Percentiles rank a stretch among this genome's conserved stretches.
Conservation (phyloP, 805 yeast genomes). For the Metschnikowia reukaufii region DNA sequence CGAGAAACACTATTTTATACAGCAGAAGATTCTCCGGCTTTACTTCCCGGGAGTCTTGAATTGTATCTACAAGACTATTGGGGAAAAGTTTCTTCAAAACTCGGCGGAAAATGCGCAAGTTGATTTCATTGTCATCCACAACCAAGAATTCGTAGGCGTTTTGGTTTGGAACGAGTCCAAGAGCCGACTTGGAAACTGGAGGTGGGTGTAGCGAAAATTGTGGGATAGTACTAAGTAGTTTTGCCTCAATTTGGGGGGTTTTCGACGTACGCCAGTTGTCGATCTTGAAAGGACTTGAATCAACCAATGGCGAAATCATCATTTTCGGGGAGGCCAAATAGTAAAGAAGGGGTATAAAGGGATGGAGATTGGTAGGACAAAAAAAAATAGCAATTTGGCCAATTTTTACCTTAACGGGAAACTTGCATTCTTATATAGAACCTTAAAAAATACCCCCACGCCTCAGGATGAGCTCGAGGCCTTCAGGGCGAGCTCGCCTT, state of each 20-base stretch:
- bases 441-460: not conserved
- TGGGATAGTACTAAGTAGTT: conserved; percentile 7
- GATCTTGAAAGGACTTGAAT: conserved; percentile 8
- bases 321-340: not conserved
- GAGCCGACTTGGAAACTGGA: conserved; percentile 4
- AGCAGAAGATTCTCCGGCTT: conserved; percentile 20
- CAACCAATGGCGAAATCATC: conserved; percentile 11
- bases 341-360: not conserved
- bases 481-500: conserved; percentile 11
- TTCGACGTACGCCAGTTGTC: conserved; percentile 8
- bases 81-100: conserved; percentile 38
- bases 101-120: conserved; percentile 36
- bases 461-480: conserved; percentile 9
- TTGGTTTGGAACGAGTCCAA: conserved; percentile 15
- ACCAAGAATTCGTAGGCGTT: conserved; percentile 22
- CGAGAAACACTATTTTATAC: conserved; percentile 35
- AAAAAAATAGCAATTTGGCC: no score
- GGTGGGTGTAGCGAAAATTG: conserved; percentile 10
- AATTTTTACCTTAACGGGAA: no score
- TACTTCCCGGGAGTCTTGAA: conserved; percentile 33
- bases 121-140: conserved; percentile 45
- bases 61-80: conserved; percentile 26
- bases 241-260: conserved; percentile 9
- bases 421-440: conserved; percentile 7
- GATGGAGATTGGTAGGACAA: not conserved